A percentile compares a stretch with the other conserved stretches of the same genome.
Conservation (phyloP, 2,329 filamentous ascomycete species). For the Clarireedia homoeocarpa region DNA sequence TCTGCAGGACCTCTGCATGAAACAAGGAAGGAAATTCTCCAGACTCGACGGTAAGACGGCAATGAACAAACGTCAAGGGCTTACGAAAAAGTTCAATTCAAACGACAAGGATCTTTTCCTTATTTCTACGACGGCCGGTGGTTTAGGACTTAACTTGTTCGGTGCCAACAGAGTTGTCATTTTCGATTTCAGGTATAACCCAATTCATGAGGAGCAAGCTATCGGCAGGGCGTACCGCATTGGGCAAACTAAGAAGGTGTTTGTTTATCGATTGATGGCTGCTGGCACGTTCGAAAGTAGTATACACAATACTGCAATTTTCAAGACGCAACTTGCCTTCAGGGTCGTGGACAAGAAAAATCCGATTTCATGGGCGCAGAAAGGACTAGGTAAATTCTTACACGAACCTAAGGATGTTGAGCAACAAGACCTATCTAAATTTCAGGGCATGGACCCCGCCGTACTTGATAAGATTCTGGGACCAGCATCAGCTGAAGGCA, state of each 20-base stretch:
- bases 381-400: conserved; percentile 47
- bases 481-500: conserved; percentile 2
- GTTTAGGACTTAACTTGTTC: conserved; percentile 74
- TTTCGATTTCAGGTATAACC: conserved; percentile 77
- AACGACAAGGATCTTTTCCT: conserved; percentile 55
- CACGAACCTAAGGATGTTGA: conserved; percentile 45
- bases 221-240: conserved; percentile 81
- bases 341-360: conserved; percentile 81
- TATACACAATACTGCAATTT: conserved; percentile 66
- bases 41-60: conserved; percentile 62
- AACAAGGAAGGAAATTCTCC: conserved; percentile 39
- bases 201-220: conserved; percentile 75
- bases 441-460: conserved; percentile 48
- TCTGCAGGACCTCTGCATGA: conserved; percentile 48
- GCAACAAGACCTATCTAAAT: conserved; percentile 43
- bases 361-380: conserved; percentile 56
- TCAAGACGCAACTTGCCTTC: conserved; percentile 73
- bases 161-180: conserved; percentile 82
- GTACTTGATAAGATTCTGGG: conserved; percentile 46
- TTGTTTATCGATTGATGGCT: conserved; percentile 73
- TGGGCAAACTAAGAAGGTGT: conserved; percentile 72
- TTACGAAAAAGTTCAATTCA: conserved; percentile 63
- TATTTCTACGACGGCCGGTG: conserved; percentile 77
- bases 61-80: conserved; percentile 48
- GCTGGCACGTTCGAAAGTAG: conserved; percentile 74